These are phyloP conservation scores for Coemansia sp. DNA, from an alignment of 192 early-diverging fungal species.

Conservation along the genomic window DNA sequence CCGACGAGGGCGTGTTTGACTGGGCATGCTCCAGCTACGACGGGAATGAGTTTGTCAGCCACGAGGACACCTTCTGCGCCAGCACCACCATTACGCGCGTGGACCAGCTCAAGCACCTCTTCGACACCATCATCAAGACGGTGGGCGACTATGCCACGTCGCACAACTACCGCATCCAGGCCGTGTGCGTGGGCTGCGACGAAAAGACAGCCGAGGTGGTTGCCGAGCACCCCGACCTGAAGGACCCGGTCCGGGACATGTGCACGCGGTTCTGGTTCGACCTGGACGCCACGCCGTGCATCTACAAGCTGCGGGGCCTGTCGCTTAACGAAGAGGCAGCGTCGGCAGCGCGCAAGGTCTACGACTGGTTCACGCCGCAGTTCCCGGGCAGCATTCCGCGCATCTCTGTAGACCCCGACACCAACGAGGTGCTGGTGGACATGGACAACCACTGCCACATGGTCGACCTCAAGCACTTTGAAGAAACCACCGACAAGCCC, in stretches of 20 bases:
- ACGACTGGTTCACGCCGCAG: conserved; percentile 69
- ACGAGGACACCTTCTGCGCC: conserved; percentile 50
- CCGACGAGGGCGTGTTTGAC: conserved; percentile 31
- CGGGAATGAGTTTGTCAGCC: conserved; percentile 63
- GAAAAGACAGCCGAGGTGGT: conserved; percentile 47
- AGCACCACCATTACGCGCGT: conserved; percentile 12
- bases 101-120: conserved; percentile 51
- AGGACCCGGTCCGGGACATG: conserved; percentile 40
- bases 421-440: conserved; percentile 71
- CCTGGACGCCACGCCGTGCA: conserved; percentile 71
- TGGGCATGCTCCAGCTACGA: conserved; percentile 71
- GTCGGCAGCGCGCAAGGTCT: conserved; percentile 70
- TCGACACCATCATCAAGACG: conserved; percentile 53
- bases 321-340: conserved; percentile 68
- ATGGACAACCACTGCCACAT: conserved; percentile 70
- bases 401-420: conserved; percentile 60
- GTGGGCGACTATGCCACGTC: conserved; percentile 56
- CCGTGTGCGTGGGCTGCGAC: conserved; percentile 60
- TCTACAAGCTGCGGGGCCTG: conserved; percentile 62
- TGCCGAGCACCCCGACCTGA: conserved; percentile 37
- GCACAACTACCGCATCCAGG: conserved; percentile 68
- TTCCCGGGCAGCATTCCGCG: conserved; percentile 72
- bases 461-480: conserved; percentile 63
- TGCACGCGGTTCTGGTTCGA: conserved; percentile 68
- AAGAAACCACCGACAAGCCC: conserved; percentile 58